These are phyloP conservation scores for Hypoxylon sp. DNA, from an alignment of 2,329 filamentous ascomycete species.

Conservation along the genomic window DNA sequence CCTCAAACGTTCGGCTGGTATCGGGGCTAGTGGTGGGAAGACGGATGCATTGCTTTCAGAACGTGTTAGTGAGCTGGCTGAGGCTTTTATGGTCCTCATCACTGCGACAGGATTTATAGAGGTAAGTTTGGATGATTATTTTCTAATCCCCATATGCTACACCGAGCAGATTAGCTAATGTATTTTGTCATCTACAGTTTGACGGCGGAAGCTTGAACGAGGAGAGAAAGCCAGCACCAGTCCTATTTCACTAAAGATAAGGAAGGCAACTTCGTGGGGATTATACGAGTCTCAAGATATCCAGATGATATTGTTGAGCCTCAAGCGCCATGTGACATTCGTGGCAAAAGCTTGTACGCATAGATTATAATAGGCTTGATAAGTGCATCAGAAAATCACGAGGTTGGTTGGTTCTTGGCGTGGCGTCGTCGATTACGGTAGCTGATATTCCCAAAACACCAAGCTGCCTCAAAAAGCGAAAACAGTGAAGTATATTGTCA, in stretches of 20 bases:
- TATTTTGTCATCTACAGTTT: conserved; percentile 45
- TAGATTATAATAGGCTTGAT: conserved; percentile 7
- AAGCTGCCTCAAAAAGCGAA: conserved; percentile 2
- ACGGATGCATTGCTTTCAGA: conserved; percentile 65
- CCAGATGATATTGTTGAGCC: conserved; percentile 15
- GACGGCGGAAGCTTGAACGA: conserved; percentile 50
- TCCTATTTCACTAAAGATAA: conserved; percentile 50
- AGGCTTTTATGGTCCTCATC: conserved; percentile 87
- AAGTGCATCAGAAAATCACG: background rate
- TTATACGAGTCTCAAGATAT: conserved; percentile 14
- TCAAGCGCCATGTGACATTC: conserved; percentile 7
- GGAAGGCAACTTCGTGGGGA: background rate
- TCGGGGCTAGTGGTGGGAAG: conserved; percentile 68
- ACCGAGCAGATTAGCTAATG: conserved; percentile 36
- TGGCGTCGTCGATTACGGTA: conserved; percentile 13
- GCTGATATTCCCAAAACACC: background rate
- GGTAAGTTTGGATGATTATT: conserved; percentile 63
- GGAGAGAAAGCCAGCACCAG: conserved; percentile 40
- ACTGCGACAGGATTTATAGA: conserved; percentile 87
- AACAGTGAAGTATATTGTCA: conserved; percentile 7
- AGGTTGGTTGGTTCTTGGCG: conserved; percentile 8
- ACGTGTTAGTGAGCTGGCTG: conserved; percentile 82
- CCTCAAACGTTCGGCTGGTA: conserved; percentile 89
- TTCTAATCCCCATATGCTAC: conserved; percentile 3
- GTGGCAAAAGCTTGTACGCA: background rate